Evolutionary conservation across 345 rosid species (phyloP), one percentile per base, ranked within the genome.

Genomic region (Acer saccharum): DNA sequence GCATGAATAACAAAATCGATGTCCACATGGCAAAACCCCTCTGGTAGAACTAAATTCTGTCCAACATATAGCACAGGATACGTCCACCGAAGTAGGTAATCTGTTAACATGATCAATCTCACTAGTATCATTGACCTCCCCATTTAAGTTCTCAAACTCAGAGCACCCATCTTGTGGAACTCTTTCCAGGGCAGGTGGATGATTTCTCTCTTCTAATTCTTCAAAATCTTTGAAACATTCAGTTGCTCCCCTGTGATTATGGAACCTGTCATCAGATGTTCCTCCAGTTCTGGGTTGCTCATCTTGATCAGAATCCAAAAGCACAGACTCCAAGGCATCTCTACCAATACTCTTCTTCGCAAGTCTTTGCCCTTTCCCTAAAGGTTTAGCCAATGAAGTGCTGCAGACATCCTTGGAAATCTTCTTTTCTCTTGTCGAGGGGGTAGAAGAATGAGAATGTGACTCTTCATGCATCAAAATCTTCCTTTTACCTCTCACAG

Each of bases 61-160:
- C 95, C 90, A 90, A 78, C 99, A 96, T 87, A 96, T 96, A 74
- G 86, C 90, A 79, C 99, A 96, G 25, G 99, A 92, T 74, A 92
- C 85, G 12, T 91, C 90, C 65, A 75, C 13, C 77, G 93, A 78
- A 75, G 79, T 73, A 2, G 89, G 72, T 67, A 72, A 77, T 41
- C 73, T 66, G 13, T 71, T 72, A 61, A 43, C 50, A 65, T 76
- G 68, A 66, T 84, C 80, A 52, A 74, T 79, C 54, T 77, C 84
- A 75, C 46, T 81, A 12, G 27, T 58, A 43, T 77, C 79, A 71
- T 77, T 73, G n/a, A 62, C 69, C 61, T 72, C 81, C 79, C 46
- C 74, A 29, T 73, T 55, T 21, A 41, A 54, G 74, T 81, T 81
- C 68, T 78, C 73, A 76, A 25, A 27, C 52, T 74, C 79, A 23